These are phyloP conservation scores for Septoria petroselini DNA, from an alignment of 2,329 filamentous ascomycete species.

Conservation along the genomic window DNA sequence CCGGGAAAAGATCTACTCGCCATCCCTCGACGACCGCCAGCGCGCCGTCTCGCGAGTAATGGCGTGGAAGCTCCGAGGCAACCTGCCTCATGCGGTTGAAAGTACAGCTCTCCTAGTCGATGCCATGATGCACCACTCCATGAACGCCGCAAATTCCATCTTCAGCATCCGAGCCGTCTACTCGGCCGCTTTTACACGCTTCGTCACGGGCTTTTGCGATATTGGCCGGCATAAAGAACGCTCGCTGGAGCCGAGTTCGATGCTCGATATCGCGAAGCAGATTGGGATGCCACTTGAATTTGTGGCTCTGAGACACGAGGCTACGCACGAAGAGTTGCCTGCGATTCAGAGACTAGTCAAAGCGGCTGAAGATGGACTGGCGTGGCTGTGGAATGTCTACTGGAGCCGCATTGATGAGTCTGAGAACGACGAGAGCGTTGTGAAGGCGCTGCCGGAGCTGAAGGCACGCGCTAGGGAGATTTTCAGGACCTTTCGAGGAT, in stretches of 20 bases:
- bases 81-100: slow-evolving; percentile 75
- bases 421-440: slow-evolving; percentile 27
- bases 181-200: slow-evolving; percentile 64
- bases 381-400: slow-evolving; percentile 88
- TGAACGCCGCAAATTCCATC: slow-evolving; percentile 40
- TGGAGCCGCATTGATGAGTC: slow-evolving; percentile 58
- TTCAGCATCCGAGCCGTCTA: slow-evolving; percentile 68
- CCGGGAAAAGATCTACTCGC: slow-evolving; percentile 61
- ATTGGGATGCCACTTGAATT: slow-evolving; percentile 72
- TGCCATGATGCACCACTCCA: slow-evolving; percentile 63
- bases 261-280: slow-evolving; percentile 68
- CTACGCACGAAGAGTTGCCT: slow-evolving; percentile 83
- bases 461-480: slow-evolving; percentile 32
- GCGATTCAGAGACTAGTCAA: slow-evolving; percentile 68
- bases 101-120: slow-evolving; percentile 71
- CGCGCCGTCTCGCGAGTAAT: slow-evolving; percentile 42
- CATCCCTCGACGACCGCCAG: slow-evolving; percentile 33
- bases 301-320: slow-evolving; percentile 85
- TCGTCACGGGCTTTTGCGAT: slow-evolving; percentile 77
- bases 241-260: slow-evolving; percentile 60
- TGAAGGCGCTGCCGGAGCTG: slow-evolving; percentile 37
- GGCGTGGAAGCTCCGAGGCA: slow-evolving; percentile 66
- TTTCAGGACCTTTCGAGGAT: slow-evolving; percentile 29
- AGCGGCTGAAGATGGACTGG: slow-evolving; percentile 66
- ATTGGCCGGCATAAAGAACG: slow-evolving; percentile 62